A percentile compares a stretch with the other conserved stretches of the same genome.
Conservation (phyloP, 306 rosid species). For the Cucumis cinereus region DNA sequence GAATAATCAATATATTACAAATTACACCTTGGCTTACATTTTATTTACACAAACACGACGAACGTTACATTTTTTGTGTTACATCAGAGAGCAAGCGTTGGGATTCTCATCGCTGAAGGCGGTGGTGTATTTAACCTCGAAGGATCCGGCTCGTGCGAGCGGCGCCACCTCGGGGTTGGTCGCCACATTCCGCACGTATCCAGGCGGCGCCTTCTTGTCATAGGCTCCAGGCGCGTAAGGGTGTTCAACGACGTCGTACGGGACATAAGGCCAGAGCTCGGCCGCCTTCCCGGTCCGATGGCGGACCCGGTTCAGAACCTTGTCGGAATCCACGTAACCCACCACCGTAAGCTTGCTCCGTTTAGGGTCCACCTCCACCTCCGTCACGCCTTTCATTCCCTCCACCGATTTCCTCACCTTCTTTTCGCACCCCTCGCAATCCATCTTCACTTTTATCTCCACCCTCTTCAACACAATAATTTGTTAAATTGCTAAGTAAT, state of each 20-base stretch:
- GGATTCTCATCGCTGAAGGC: conserved; percentile 51
- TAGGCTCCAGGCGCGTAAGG: conserved; percentile 33
- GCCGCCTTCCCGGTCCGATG: conserved; percentile 41
- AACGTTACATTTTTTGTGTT: not conserved
- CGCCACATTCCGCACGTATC: conserved; percentile 34
- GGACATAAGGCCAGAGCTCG: conserved; percentile 38
- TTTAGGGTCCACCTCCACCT: conserved; percentile 30
- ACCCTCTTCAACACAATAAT: conserved; percentile 9
- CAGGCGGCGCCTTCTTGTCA: conserved; percentile 45
- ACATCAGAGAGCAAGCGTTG: conserved; percentile 28
- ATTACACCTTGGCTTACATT: not conserved
- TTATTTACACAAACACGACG: not conserved
- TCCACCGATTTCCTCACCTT: conserved; percentile 28
- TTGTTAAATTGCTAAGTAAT: too few species aligned
- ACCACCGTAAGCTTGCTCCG: conserved; percentile 32
- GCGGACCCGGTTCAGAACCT: conserved; percentile 26
- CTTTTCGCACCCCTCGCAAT: conserved; percentile 36
- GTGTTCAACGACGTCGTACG: conserved; percentile 34
- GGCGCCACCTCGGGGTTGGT: conserved; percentile 18
- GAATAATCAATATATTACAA: not conserved
- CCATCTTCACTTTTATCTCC: conserved; percentile 46
- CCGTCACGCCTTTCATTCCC: conserved; percentile 39
- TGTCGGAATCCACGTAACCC: conserved; percentile 28
- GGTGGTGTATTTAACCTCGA: conserved; percentile 28
- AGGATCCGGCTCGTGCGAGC: conserved; percentile 30